Base-by-base conservation (phyloP, 352 stramenopile genomes). In the Pythium brachiatum region DNA sequence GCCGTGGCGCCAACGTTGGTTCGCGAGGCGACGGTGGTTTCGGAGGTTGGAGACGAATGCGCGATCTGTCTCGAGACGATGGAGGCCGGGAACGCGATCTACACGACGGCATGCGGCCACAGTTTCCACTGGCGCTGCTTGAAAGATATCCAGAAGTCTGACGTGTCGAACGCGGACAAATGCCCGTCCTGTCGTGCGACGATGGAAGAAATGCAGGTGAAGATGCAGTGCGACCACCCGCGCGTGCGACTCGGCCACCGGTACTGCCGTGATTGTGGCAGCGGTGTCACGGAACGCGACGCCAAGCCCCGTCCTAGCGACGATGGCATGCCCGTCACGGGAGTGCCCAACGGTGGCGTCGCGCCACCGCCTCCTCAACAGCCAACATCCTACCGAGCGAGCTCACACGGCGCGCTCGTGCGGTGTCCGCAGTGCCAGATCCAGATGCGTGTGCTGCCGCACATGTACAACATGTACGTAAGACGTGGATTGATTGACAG, bases 391-490 rank as follows among this genome's bases (percentile, higher is more conserved):
- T 94, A 93, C 53, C 79, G 86, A 29, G 83, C 81, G 11, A 87
- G 81, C 51, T 87, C 81, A n/a, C 82, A 94, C 51, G 86, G 86
- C n/a, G 86, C 86, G 21, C 79, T 94, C 34, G 86, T 94, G 53
- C 83, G 82, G 21, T 94, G 86, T 63, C 86, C 86, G 11, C 81
- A 92, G 60, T 94, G 86, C 57, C 86, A 92, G 34, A 93, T 94
- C 61, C 83, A 94, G 62, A 92, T 94, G 83, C 81, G 86, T 20
- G 86, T 94, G 48, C 74, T 94, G 2, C 86, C 86, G 7, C 81
- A 94, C 64, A 94, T 94, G 86, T 94, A 93, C 67, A 94, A 94
- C 78, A 91, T 94, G 85, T 93, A 84, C 36, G 80, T 79, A 16
- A 12, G 11, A 44, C 27, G 11, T 44, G 12, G n/a, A 7, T 7